phyloP scores from a whole-genome alignment of 495 filamentous ascomycete species.

The Rhizodiscina lignyota region DNA sequence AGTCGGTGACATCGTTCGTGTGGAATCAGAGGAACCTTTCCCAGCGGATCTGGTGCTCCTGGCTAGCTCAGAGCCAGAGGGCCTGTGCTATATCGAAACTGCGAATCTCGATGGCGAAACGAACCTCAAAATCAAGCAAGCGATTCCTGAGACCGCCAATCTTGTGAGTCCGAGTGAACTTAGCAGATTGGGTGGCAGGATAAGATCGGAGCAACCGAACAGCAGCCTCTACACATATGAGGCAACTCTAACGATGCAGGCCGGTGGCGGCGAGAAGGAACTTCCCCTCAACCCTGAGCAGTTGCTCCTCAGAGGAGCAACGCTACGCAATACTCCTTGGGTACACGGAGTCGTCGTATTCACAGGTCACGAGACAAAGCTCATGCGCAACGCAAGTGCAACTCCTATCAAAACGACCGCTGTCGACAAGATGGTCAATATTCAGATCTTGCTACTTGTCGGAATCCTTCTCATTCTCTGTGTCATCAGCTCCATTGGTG shows the following conservation, averaged over 20 bases:
- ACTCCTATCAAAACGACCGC: slow-evolving; percentile 95
- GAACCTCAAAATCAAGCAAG: slow-evolving; percentile 98
- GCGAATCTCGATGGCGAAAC: slow-evolving; percentile 97
- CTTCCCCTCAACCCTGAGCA: slow-evolving; percentile 67
- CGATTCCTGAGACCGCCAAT: slow-evolving; percentile 79
- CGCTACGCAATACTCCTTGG: slow-evolving; percentile 93
- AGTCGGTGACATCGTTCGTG: slow-evolving; percentile 87
- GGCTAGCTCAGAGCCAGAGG: slow-evolving; percentile 92
- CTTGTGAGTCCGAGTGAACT: slow-evolving; percentile 78
- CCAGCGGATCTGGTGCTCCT: slow-evolving; percentile 86
- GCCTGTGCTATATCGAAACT: slow-evolving; percentile 97
- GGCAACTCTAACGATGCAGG: slow-evolving; percentile 82
- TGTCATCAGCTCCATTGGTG: slow-evolving; percentile 78
- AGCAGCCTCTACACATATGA: slow-evolving; percentile 98
- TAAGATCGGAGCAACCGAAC: slow-evolving; percentile 95
- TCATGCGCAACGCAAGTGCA: slow-evolving; percentile 97
- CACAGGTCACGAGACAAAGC: slow-evolving; percentile 95
- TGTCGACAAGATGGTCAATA: slow-evolving; percentile 84
- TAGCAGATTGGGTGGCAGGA: slow-evolving; percentile 66
- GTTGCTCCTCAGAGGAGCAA: slow-evolving; percentile 81
- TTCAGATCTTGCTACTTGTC: slow-evolving; percentile 80
- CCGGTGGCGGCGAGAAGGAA: slow-evolving; percentile 92
- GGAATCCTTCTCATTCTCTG: slow-evolving; percentile 70
- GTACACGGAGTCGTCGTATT: slow-evolving; percentile 94
- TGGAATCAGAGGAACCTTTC: slow-evolving; percentile 92